Evolutionary conservation across 2,329 filamentous ascomycete species (phyloP).

Genomic region (Trichoderma aggressivum): DNA sequence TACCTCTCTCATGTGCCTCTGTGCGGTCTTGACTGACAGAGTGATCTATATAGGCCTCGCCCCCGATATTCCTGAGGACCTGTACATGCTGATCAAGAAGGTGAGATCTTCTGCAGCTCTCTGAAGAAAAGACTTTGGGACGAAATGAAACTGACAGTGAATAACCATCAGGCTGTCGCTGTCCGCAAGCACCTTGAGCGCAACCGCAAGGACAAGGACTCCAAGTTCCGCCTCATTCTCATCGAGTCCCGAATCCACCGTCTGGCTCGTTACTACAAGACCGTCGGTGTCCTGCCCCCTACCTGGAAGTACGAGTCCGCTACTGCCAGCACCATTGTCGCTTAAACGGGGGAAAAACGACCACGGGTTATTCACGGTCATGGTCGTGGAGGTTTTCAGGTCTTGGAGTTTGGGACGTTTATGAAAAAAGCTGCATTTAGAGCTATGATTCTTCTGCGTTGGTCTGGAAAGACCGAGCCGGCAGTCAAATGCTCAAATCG

Average conservation of each 20-base stretch:
- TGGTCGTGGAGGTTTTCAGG: conserved; percentile 35
- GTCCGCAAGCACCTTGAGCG: conserved; percentile 99
- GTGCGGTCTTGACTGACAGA: conserved; percentile 91
- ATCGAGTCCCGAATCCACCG: conserved; percentile 99
- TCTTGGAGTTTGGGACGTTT: conserved; percentile 45
- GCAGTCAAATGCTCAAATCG: conserved; percentile 34
- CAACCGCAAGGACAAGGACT: conserved; percentile 99
- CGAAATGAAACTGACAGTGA: not conserved
- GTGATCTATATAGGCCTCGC: conserved; percentile 88
- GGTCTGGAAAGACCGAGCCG: conserved; percentile 32
- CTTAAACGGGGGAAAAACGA: conserved; percentile 33
- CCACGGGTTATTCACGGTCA: conserved; percentile 12
- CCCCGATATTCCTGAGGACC: conserved; percentile 97
- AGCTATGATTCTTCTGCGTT: conserved; percentile 41
- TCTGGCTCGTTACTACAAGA: conserved; percentile 99
- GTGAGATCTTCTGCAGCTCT: conserved; percentile 45
- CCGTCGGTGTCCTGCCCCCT: conserved; percentile 76
- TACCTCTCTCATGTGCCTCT: conserved; percentile 61
- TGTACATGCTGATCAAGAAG: conserved; percentile 99
- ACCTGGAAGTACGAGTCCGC: conserved; percentile 99
- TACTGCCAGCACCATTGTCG: conserved; percentile 90
- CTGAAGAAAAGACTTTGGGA: too few species aligned
- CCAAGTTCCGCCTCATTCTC: conserved; percentile 99
- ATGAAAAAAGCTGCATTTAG: conserved; percentile 44
- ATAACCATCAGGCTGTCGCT: conserved; percentile 69